Percentiles rank a stretch among this genome's conserved stretches.
Conservation (phyloP, 2,329 filamentous ascomycete genomes). For the Sporothrix luriei region DNA sequence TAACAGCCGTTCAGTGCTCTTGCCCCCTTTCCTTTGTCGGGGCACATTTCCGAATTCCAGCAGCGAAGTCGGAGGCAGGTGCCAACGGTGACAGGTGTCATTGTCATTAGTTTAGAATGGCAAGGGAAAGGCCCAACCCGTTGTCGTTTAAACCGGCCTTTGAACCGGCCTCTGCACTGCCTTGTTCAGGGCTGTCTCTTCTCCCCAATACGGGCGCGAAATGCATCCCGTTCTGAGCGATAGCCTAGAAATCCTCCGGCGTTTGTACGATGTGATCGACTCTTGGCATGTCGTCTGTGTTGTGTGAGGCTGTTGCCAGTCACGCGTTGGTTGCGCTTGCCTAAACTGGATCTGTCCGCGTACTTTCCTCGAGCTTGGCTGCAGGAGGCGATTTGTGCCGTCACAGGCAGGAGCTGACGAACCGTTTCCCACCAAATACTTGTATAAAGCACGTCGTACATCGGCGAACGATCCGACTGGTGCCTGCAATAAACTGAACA, state of each 20-base stretch:
- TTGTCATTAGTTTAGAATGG: too few relatives aligned
- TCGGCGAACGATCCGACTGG: too few relatives aligned
- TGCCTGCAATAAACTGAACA: too few relatives aligned
- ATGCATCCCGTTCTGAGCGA: slow-evolving; percentile 22
- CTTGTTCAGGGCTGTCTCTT: neutral
- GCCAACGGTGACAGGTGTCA: neutral
- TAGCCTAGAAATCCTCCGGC: slow-evolving; percentile 18
- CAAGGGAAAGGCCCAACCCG: too few relatives aligned
- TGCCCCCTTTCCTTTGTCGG: slow-evolving; percentile 20
- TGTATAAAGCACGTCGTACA: too few relatives aligned
- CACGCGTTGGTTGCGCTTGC: neutral
- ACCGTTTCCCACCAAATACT: neutral
- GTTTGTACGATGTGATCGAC: neutral
- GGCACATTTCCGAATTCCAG: neutral
- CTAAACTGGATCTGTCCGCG: neutral
- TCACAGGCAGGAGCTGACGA: too few relatives aligned
- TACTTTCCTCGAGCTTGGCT: neutral
- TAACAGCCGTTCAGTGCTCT: neutral
- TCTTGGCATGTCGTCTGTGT: neutral
- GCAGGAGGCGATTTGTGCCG: slow-evolving; percentile 5
- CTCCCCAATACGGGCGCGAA: neutral
- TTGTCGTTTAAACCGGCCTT: too few relatives aligned
- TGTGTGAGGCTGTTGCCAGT: too few relatives aligned
- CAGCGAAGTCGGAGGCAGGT: slow-evolving; percentile 4
- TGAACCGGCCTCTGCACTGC: too few relatives aligned